Conservation (phyloP, 805 yeast genomes). For the Suhomyces vadensis region DNA sequence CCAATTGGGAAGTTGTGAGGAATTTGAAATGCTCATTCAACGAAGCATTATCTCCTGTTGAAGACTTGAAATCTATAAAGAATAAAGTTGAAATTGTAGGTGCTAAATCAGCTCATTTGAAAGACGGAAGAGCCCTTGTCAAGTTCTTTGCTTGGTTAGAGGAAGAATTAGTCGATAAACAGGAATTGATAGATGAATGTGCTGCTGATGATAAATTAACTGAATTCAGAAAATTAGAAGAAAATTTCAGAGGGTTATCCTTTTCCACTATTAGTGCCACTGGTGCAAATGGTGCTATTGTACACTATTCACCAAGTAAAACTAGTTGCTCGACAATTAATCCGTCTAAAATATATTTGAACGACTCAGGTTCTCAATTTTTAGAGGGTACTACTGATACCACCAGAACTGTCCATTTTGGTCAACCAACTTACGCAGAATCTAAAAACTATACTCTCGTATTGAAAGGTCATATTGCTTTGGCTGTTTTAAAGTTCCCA, state of each 20-base stretch:
- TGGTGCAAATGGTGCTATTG: constrained; percentile 75
- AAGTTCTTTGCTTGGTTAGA: constrained; percentile 62
- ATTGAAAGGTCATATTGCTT: constrained; percentile 55
- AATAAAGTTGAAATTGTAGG: constrained; percentile 51
- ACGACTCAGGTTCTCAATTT: constrained; percentile 63
- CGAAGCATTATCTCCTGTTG: constrained; percentile 41
- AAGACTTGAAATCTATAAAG: constrained; percentile 53
- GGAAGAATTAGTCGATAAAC: constrained; percentile 44
- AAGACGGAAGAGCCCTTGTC: constrained; percentile 58
- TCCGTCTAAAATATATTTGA: constrained; percentile 53
- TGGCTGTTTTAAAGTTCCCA: constrained; percentile 53
- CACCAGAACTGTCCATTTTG: constrained; percentile 60
- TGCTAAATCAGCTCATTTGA: constrained; percentile 53
- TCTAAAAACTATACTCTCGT: constrained; percentile 55
- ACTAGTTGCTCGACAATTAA: constrained; percentile 48
- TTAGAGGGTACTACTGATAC: constrained; percentile 67
- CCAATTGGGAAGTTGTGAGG: constrained; percentile 44
- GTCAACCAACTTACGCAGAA: constrained; percentile 47
- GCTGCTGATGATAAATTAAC: constrained; percentile 55
- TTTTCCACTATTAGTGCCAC: constrained; percentile 75
- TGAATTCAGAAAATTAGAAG: constrained; percentile 39
- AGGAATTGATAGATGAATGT: constrained; percentile 53
- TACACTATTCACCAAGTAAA: constrained; percentile 66
- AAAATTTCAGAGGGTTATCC: constrained; percentile 60
- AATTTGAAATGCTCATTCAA: constrained; percentile 31